A percentile compares a stretch with the other conserved stretches of the same genome.
These are phyloP conservation scores for Sporothrix brunneoviolacea DNA, from an alignment of 2,329 filamentous ascomycete genomes.

Conservation along the genomic window DNA sequence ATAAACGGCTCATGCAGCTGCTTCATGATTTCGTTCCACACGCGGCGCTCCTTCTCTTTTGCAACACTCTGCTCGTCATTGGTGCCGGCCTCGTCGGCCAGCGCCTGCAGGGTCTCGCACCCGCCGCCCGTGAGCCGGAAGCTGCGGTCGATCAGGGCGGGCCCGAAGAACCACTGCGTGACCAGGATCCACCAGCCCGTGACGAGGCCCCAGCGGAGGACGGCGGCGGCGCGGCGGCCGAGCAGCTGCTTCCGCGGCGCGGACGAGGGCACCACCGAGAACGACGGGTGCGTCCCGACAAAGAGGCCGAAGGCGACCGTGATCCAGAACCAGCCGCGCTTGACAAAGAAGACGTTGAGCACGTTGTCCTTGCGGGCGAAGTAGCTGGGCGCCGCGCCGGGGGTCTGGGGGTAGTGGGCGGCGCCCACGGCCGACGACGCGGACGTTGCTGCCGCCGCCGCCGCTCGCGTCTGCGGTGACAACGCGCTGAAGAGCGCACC, in stretches of 20 bases:
- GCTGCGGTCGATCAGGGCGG: constrained; percentile 79
- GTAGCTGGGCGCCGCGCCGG: constrained; percentile 63
- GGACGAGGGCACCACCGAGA: constrained; percentile 21
- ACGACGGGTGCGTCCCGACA: constrained; percentile 57
- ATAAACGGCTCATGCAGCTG: constrained; percentile 45
- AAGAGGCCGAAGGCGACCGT: constrained; percentile 68
- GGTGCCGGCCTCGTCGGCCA: constrained; percentile 39
- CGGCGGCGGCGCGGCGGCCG: constrained; percentile 40
- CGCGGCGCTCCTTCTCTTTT: not conserved
- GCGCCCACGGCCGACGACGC: constrained; percentile 17
- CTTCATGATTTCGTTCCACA: not conserved
- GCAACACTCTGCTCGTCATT: too few relatives aligned
- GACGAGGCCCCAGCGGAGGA: constrained; percentile 61
- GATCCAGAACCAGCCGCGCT: constrained; percentile 90
- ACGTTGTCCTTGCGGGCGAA: constrained; percentile 92
- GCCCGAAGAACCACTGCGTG: constrained; percentile 96
- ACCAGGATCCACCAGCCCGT: constrained; percentile 77
- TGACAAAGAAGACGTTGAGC: constrained; percentile 90
- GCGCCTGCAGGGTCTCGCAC: constrained; percentile 56
- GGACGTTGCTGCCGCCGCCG: constrained; percentile 51
- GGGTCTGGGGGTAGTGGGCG: constrained; percentile 30
- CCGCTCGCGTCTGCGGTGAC: constrained; percentile 61
- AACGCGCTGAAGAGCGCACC: constrained; percentile 75
- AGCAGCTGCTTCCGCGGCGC: constrained; percentile 14
- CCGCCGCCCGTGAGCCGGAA: constrained; percentile 84